Percentiles rank a stretch among this genome's conserved stretches.
phyloP scores from a whole-genome alignment of 805 yeast genomes.

The Cyberlindnera misumaiensis region DNA sequence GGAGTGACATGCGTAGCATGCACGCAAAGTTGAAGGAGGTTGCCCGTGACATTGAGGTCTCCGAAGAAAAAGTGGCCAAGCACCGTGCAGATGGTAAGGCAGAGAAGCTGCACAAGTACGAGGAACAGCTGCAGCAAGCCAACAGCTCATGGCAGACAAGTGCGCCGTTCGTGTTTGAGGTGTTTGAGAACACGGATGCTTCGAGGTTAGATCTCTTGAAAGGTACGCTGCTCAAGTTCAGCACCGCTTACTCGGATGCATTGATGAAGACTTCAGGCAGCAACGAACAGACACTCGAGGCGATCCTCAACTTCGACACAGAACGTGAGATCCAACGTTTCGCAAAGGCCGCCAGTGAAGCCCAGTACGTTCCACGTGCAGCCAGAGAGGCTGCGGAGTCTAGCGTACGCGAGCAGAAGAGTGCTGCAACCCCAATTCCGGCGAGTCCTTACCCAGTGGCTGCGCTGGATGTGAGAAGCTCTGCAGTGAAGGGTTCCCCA shows the following conservation, averaged over 20 bases:
- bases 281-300: slow-evolving; percentile 61
- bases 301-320: slow-evolving; percentile 58
- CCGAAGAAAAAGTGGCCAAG: slow-evolving; percentile 36
- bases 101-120: slow-evolving; percentile 27
- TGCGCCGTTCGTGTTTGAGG: slow-evolving; percentile 71
- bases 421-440: neutral
- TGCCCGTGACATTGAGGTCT: slow-evolving; percentile 35
- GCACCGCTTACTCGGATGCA: slow-evolving; percentile 52
- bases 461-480: slow-evolving; percentile 11
- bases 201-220: slow-evolving; percentile 56
- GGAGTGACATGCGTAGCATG: slow-evolving; percentile 45
- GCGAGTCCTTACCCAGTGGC: neutral
- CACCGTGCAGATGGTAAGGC: slow-evolving; percentile 18
- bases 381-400: slow-evolving; percentile 25
- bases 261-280: slow-evolving; percentile 36
- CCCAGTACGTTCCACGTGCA: slow-evolving; percentile 19
- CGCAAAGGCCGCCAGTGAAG: slow-evolving; percentile 34
- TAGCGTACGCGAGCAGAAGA: slow-evolving; percentile 8
- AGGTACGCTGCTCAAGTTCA: slow-evolving; percentile 57
- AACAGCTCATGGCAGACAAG: slow-evolving; percentile 66
- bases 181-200: slow-evolving; percentile 66
- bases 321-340: slow-evolving; percentile 52
- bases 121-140: slow-evolving; percentile 34
- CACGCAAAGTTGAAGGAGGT: slow-evolving; percentile 38
- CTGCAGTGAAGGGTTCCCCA: slow-evolving; percentile 4